phyloP scores from a whole-genome alignment of 2,329 filamentous ascomycete species.

The Ceratocystis smalleyi region DNA sequence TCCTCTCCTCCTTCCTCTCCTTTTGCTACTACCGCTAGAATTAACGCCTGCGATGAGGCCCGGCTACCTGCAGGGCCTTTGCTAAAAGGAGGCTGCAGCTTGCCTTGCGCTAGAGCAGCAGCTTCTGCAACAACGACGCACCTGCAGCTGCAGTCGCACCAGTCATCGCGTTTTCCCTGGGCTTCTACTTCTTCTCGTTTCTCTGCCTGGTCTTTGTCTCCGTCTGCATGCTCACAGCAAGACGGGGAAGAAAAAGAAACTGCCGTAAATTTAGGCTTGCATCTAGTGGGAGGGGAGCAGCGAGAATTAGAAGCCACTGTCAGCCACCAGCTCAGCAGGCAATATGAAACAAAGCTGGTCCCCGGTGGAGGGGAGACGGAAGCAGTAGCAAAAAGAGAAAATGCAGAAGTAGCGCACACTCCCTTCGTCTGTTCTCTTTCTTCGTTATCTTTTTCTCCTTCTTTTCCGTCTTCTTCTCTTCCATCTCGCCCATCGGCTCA shows the following conservation, averaged over 20 bases:
- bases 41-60: not conserved
- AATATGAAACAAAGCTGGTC: conserved; percentile 2
- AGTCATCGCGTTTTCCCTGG: not conserved
- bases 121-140: not conserved
- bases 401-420: not conserved
- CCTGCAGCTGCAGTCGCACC: conserved; percentile 1
- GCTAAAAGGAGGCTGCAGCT: not conserved
- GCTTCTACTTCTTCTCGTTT: conserved; percentile 1
- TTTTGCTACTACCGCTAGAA: not conserved
- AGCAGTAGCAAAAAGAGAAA: not conserved
- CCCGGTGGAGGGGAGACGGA: not conserved
- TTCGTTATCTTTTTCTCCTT: not conserved
- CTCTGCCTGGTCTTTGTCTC: conserved; percentile 6
- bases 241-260: not conserved
- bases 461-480: not conserved
- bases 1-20: no score
- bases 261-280: not conserved
- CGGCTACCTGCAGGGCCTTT: not conserved
- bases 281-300: not conserved
- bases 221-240: not conserved
- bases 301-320: not conserved
- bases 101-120: conserved; percentile 1
- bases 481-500: not conserved
- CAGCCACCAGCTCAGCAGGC: not conserved
- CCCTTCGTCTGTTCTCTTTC: not conserved